A percentile compares a stretch with the other conserved stretches of the same genome.
Conservation (phyloP, 2,329 filamentous ascomycete genomes). For the Sclerotinia nivalis region DNA sequence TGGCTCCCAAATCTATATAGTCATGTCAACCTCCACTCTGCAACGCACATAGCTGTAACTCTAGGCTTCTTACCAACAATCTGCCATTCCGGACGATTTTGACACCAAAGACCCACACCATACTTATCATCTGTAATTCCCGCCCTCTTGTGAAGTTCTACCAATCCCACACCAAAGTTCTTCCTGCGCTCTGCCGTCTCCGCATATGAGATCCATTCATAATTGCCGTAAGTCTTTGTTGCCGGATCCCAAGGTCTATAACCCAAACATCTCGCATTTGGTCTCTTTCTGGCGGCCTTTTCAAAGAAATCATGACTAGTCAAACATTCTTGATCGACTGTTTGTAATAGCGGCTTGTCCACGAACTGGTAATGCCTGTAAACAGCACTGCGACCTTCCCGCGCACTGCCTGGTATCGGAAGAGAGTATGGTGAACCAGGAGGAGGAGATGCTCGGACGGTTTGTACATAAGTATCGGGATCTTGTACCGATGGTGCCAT, state of each 20-base stretch:
- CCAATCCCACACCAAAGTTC: constrained; percentile 82
- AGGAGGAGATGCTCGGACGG: constrained; percentile 36
- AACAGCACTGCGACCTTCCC: constrained; percentile 69
- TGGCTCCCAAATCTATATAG: constrained; percentile 75
- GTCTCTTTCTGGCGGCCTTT: constrained; percentile 58
- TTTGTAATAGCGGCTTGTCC: constrained; percentile 69
- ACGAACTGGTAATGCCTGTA: constrained; percentile 83
- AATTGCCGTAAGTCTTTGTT: constrained; percentile 72
- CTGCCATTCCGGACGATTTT: constrained; percentile 88
- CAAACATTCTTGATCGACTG: constrained; percentile 67
- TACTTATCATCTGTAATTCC: constrained; percentile 68
- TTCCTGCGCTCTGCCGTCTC: constrained; percentile 77
- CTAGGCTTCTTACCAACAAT: constrained; percentile 59
- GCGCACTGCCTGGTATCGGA: constrained; percentile 71
- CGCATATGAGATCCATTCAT: constrained; percentile 80
- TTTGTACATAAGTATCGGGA: constrained; percentile 33
- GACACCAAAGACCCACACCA: constrained; percentile 81
- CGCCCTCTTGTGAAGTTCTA: constrained; percentile 74
- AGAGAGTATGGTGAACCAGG: constrained; percentile 66
- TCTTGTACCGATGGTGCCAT: constrained; percentile 36
- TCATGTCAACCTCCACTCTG: constrained; percentile 24
- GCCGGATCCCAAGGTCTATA: constrained; percentile 74
- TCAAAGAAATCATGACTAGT: constrained; percentile 85
- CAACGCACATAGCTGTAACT: neutral
- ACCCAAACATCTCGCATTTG: constrained; percentile 75